Evolutionary conservation across 2,329 filamentous ascomycete species (phyloP).

Genomic region (Fusarium sp.): DNA sequence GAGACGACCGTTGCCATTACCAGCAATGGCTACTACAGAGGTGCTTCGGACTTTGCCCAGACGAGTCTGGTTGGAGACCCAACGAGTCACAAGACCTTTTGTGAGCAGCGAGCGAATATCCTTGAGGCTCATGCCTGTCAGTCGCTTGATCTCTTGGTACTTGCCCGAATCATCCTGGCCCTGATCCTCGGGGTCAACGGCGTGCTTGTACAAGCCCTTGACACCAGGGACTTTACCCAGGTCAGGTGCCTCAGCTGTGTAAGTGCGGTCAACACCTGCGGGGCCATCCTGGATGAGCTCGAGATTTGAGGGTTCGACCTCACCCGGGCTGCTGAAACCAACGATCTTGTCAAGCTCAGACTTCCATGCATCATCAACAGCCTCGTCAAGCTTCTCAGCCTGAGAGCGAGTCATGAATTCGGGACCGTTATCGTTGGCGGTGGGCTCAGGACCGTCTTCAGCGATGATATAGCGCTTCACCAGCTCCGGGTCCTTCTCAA

Average conservation of each 20-base stretch:
- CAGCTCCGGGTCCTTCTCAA: slow-evolving; percentile 58
- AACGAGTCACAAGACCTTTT: slow-evolving; percentile 80
- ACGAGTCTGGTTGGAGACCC: slow-evolving; percentile 92
- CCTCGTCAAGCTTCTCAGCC: slow-evolving; percentile 56
- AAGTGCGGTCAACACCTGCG: slow-evolving; percentile 50
- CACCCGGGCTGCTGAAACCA: slow-evolving; percentile 48
- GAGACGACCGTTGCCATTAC: slow-evolving; percentile 86
- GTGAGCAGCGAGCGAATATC: slow-evolving; percentile 69
- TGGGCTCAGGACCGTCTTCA: slow-evolving; percentile 47
- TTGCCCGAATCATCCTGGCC: slow-evolving; percentile 65
- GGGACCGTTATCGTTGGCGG: slow-evolving; percentile 44
- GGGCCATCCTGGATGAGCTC: slow-evolving; percentile 56
- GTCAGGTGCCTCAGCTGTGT: slow-evolving; percentile 63
- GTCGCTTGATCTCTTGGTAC: slow-evolving; percentile 66
- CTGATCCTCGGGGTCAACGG: slow-evolving; percentile 64
- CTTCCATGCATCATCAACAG: slow-evolving; percentile 54
- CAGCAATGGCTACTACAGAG: slow-evolving; percentile 84
- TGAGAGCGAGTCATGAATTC: slow-evolving; percentile 53
- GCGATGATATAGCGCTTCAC: slow-evolving; percentile 55
- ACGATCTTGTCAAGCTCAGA: slow-evolving; percentile 56
- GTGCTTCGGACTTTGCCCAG: slow-evolving; percentile 89
- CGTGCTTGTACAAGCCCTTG: slow-evolving; percentile 63
- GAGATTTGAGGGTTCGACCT: slow-evolving; percentile 53
- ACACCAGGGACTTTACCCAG: slow-evolving; percentile 68
- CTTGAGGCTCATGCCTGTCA: slow-evolving; percentile 66